A percentile compares a stretch with the other conserved stretches of the same genome.
phyloP scores from a whole-genome alignment of 2,329 filamentous ascomycete genomes.

The Colletotrichum lindemuthianum region DNA sequence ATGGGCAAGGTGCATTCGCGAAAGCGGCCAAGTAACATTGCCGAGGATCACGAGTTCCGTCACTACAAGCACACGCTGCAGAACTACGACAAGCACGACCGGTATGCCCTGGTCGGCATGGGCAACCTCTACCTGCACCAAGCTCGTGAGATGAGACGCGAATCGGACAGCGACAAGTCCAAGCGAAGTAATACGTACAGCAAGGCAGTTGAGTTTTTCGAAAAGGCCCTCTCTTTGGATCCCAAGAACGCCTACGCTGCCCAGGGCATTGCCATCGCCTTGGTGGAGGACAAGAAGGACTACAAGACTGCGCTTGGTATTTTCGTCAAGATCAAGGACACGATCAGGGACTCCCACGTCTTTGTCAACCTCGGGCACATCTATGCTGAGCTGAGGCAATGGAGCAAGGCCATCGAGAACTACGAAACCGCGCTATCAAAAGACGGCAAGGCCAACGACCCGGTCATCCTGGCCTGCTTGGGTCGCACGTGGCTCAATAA shows the following conservation, averaged over 20 bases:
- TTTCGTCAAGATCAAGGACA: slow-evolving; percentile 90
- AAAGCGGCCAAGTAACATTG: slow-evolving; percentile 81
- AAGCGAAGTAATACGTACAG: slow-evolving; percentile 88
- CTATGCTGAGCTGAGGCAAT: slow-evolving; percentile 90
- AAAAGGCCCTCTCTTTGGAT: slow-evolving; percentile 95
- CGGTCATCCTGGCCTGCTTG: slow-evolving; percentile 83
- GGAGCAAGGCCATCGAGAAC: slow-evolving; percentile 89
- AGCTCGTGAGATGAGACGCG: slow-evolving; percentile 93
- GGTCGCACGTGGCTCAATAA: slow-evolving; percentile 88
- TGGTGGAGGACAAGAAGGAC: slow-evolving; percentile 95
- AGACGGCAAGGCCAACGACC: slow-evolving; percentile 78
- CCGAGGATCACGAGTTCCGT: slow-evolving; percentile 89
- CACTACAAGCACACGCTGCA: slow-evolving; percentile 97
- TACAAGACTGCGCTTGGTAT: slow-evolving; percentile 84
- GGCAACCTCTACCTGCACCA: slow-evolving; percentile 89
- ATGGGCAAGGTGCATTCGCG: slow-evolving; percentile 82
- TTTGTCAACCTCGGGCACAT: slow-evolving; percentile 95
- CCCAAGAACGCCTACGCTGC: slow-evolving; percentile 95
- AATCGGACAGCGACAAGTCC: slow-evolving; percentile 89
- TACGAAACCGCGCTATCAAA: slow-evolving; percentile 88
- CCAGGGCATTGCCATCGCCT: slow-evolving; percentile 92
- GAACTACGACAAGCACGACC: slow-evolving; percentile 95
- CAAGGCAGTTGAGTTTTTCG: slow-evolving; percentile 97
- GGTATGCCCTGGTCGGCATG: slow-evolving; percentile 97
- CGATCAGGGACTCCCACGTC: slow-evolving; percentile 86